phyloP scores from a whole-genome alignment of 352 stramenopile species.

The Peronospora farinosa region DNA sequence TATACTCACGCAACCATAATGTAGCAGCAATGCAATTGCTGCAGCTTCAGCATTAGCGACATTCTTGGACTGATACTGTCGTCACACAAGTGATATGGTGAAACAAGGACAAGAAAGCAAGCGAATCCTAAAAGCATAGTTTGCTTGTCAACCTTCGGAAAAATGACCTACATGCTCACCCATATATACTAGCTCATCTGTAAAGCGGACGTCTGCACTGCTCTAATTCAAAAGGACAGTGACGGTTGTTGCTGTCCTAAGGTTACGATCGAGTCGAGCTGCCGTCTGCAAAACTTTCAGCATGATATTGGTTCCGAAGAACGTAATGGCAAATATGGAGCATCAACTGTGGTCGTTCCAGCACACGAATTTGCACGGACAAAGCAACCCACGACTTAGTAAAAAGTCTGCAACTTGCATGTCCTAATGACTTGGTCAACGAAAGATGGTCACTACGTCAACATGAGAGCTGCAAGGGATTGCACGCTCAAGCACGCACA shows the following conservation, averaged over 20 bases:
- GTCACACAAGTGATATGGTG: conserved; percentile 82
- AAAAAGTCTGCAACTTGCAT: conserved; percentile 45
- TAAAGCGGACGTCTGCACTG: conserved; percentile 52
- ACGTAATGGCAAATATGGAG: conserved; percentile 33
- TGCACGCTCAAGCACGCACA: no score
- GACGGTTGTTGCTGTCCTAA: conserved; percentile 8
- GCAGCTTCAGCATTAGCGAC: no score
- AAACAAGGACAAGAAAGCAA: no score
- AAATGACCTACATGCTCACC: conserved; percentile 50
- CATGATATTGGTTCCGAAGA: conserved; percentile 30
- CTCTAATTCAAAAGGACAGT: conserved; percentile 5
- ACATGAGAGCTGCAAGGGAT: conserved; percentile 48
- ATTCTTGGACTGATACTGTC: no score
- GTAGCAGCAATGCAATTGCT: no score
- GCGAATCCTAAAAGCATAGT: no score
- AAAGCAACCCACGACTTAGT: conserved; percentile 75
- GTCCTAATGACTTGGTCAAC: conserved; percentile 28
- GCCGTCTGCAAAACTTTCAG: conserved; percentile 34
- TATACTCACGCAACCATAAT: no score
- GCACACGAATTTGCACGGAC: conserved; percentile 84
- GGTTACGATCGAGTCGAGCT: not conserved
- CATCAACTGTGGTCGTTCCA: conserved; percentile 73
- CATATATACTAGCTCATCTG: conserved; percentile 55
- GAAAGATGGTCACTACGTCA: conserved; percentile 35
- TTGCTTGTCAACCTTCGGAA: conserved; percentile 76